Conservation (phyloP, 2,329 filamentous ascomycete genomes). For the Trichoderma simmonsii region DNA sequence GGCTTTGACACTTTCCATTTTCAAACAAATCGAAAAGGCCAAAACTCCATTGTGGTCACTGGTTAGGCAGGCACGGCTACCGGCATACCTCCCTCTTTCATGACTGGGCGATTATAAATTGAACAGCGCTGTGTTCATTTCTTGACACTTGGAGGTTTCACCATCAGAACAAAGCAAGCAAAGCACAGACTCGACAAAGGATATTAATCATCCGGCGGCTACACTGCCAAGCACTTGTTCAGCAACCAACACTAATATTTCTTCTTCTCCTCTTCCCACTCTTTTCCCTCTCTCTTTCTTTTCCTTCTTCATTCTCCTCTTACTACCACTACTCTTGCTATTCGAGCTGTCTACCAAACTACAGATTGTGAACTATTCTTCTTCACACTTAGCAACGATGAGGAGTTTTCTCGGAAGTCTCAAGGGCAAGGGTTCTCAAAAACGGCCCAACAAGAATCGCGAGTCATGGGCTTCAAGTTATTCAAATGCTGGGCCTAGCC, state of each 20-base stretch:
- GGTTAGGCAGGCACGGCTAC: conserved; percentile 18
- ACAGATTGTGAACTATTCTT: neutral
- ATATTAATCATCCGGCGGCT: neutral
- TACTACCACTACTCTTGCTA: neutral
- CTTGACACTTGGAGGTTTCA: neutral
- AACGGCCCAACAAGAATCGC: neutral
- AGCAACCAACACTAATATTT: neutral
- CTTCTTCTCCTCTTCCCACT: neutral
- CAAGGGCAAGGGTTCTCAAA: neutral
- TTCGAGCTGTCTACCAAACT: neutral
- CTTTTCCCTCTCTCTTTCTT: neutral
- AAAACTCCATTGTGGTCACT: neutral
- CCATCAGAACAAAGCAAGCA: neutral
- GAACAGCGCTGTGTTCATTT: neutral
- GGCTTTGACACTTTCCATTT: neutral
- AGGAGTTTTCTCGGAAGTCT: neutral
- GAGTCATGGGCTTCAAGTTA: neutral
- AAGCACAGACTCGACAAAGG: neutral
- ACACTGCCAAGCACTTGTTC: neutral
- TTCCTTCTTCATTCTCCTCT: neutral
- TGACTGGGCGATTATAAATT: neutral
- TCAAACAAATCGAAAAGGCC: neutral
- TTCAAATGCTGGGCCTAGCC: neutral
- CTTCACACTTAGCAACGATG: neutral
- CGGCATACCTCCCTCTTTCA: conserved; percentile 27